Evolutionary conservation across 257 asterid genomes (phyloP), one percentile per base, ranked within the genome.

Genomic region (Forsythia viridissima): DNA sequence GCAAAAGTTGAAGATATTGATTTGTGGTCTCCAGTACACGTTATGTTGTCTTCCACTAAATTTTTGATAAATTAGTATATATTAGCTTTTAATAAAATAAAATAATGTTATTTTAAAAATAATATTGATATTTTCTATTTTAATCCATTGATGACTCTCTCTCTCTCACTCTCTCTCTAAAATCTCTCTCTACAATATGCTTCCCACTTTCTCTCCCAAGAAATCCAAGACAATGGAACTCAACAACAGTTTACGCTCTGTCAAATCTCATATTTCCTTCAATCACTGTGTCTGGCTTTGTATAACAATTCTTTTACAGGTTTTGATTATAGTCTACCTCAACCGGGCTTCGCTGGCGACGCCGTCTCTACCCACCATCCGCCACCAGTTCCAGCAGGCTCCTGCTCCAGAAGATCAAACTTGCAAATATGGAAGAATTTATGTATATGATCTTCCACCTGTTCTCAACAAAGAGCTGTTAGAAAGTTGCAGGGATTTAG

Each of bases 361-460:
- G 37, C 80, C 80, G 20, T 8, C 67, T 44, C 67, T 59, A 16
- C 24, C 59, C 15, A 21, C 70, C 5, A 46, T 67, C 76, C 44
- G n/a, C 46, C 69, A 16, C 75, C 82, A 36, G 30, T 24, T 70
- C 5, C 0, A 7, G 16, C 0, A 12, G 16, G 44, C 13, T 21
- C 42, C 73, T 48, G 7, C 51, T 52, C 61, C 38, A 38, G 72
- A 71, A 4, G 75, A 85, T 10, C 38, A 63, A 63, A 30, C 38
- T 61, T 90, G 94, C 81, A 76, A 85, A 44, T 81, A 67, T 41
- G 92, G 94, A 4, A 82, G 77, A 9, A 87, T 90, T 5, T 90
- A 87, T 82, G 89, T 72, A 16, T 88, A 90, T 68, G 85, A 88
- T 34, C 88, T 88, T 8, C 92, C 94, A 0, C 37, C 86, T 9